These are phyloP conservation scores for Chlorella sp. DNA, from an alignment of 139 green algal genomes.

Conservation along the genomic window DNA sequence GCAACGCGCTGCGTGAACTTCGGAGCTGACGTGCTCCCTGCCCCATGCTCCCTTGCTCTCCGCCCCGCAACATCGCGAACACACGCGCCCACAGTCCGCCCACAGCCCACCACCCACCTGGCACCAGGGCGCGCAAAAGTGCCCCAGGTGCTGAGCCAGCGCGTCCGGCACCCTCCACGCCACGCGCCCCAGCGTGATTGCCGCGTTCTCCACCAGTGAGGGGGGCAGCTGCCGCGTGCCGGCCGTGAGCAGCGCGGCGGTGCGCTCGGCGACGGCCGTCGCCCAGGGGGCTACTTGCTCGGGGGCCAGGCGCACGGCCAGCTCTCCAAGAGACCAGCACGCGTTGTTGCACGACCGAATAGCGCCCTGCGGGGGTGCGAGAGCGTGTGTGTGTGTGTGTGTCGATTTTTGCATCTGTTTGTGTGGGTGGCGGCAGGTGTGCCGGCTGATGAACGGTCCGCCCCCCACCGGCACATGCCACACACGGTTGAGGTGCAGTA, in stretches of 20 bases:
- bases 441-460: no score
- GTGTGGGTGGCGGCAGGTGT: no score
- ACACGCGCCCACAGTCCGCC: no score
- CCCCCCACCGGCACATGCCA: no score
- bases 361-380: conserved; percentile 3
- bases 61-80: no score
- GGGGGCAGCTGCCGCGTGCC: conserved; percentile 49
- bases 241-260: conserved; percentile 45
- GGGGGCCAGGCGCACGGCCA: conserved; percentile 61
- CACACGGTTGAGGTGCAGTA: no score
- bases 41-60: no score
- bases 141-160: conserved; percentile 57
- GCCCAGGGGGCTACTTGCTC: conserved; percentile 34
- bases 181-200: conserved; percentile 86
- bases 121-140: conserved; percentile 82
- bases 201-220: conserved; percentile 82
- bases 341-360: conserved; percentile 88
- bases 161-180: conserved; percentile 55
- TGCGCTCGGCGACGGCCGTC: conserved; percentile 29
- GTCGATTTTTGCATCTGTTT: no score
- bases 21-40: no score
- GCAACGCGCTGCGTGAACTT: no score
- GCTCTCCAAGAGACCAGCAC: conserved; percentile 86
- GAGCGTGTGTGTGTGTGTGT: no score
- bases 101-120: conserved; percentile 9